These are phyloP conservation scores for Psilocybe cyanescens DNA, from an alignment of 768 basidiomycete genomes.

Conservation along the genomic window DNA sequence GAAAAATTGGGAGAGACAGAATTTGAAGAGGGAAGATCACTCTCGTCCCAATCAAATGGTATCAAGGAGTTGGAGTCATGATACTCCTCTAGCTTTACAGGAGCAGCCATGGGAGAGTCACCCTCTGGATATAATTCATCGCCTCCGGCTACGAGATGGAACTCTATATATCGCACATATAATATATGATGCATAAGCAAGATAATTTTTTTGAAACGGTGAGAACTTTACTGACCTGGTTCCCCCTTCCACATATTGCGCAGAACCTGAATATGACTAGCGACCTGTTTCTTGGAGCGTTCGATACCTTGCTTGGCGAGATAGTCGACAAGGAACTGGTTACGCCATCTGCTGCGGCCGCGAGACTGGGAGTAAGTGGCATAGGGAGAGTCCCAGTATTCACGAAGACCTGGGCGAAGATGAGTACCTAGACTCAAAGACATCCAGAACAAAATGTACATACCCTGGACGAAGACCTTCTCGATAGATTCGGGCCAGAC, in stretches of 20 bases:
- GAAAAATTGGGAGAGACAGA: constrained; percentile 51
- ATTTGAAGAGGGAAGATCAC: constrained; percentile 38
- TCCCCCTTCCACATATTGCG: constrained; percentile 90
- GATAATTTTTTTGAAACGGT: not conserved
- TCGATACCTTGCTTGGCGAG: constrained; percentile 70
- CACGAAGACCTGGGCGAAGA: constrained; percentile 57
- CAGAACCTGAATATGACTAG: constrained; percentile 85
- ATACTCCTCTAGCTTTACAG: constrained; percentile 61
- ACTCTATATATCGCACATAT: constrained; percentile 47
- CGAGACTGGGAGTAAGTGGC: constrained; percentile 73
- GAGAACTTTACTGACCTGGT: constrained; percentile 49
- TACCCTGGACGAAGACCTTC: constrained; percentile 77
- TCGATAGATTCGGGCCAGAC: constrained; percentile 86
- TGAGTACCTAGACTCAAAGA: not conserved
- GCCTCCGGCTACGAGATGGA: constrained; percentile 78
- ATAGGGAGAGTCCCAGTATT: constrained; percentile 83
- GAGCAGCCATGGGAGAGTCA: constrained; percentile 45
- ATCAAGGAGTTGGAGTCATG: constrained; percentile 45
- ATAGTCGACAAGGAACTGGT: constrained; percentile 85
- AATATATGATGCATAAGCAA: constrained; percentile 18
- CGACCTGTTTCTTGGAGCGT: constrained; percentile 86
- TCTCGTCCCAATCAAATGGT: constrained; percentile 49
- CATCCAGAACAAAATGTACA: constrained; percentile 10
- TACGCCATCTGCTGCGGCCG: constrained; percentile 80
- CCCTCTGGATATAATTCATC: constrained; percentile 68